Base-by-base conservation (phyloP, 2,329 filamentous ascomycete genomes). In the Ascochyta fabae region DNA sequence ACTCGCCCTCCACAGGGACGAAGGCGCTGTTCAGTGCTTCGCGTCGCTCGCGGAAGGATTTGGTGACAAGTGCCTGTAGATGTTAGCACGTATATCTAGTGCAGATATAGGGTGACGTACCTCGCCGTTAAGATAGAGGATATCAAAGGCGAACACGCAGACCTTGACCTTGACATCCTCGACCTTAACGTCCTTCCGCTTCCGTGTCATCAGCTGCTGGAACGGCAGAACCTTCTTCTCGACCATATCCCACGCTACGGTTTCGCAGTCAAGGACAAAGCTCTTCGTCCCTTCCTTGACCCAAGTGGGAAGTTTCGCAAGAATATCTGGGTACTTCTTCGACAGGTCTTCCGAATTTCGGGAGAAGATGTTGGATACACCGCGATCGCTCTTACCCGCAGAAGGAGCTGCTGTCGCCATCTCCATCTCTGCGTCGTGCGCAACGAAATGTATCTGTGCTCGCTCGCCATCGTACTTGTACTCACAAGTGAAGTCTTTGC, bases 401-500 rank as follows among this genome's bases (percentile, higher is more conserved):
- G 86, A 86, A 6, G 84, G 79, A 26, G 76, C 79, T 22, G 72
- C 69, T 4, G 79, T 81, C 5, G 88, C 84, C 64, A 91, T 88
- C 50, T 92, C 83, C 56, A 89, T 80, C 2, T 86, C 80, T 9
- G 90, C 85, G 59, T 94, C 90, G 59, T 92, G 91, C 4, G 93
- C 88, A 29, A 98, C 92, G 65, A 96, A 99, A 74, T 99, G 95
- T 46, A 99, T 98, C 73, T 99, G 95, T n/a, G 95, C 95, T 72
- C 95, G 85, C 77, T 99, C 95, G 44, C 95, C 95, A 68, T 99
- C 95, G 71, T 99, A 99, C 76, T 99, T 99, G 83, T 96, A 99
- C 75, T 99, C 95, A 78, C 95, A 99, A 1, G 95, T 98, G 70
- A 99, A 99, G 24, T 89, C 90, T 72, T 96, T 95, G 61, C 90